These are phyloP conservation scores for Starmerella sp. DNA, from an alignment of 805 yeast species.

Conservation along the genomic window DNA sequence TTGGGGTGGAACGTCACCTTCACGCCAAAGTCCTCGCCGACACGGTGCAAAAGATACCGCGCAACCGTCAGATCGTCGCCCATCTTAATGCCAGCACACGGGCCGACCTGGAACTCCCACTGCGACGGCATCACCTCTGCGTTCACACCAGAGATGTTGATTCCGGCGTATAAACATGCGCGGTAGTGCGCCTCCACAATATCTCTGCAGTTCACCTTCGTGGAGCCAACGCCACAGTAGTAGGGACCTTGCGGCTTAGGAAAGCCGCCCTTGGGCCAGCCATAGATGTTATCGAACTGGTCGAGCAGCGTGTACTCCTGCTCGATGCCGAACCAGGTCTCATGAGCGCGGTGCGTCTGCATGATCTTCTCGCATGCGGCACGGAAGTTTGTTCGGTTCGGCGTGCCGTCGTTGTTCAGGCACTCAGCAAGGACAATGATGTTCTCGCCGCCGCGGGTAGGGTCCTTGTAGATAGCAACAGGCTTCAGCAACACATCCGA, in stretches of 20 bases:
- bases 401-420: slow-evolving; percentile 97
- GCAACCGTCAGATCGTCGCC: slow-evolving; percentile 97
- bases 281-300: slow-evolving; percentile 78
- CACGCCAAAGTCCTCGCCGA: slow-evolving; percentile 97
- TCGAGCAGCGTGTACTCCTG: slow-evolving; percentile 97
- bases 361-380: slow-evolving; percentile 90
- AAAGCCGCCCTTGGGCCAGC: slow-evolving; percentile 99
- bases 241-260: slow-evolving; percentile 99
- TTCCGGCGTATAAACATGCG: slow-evolving; percentile 90
- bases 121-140: slow-evolving; percentile 99
- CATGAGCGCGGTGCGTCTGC: slow-evolving; percentile 76
- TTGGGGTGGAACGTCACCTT: slow-evolving; percentile 98
- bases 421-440: slow-evolving; percentile 89
- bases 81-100: slow-evolving; percentile 89
- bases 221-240: slow-evolving; percentile 99
- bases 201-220: slow-evolving; percentile 95
- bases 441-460: slow-evolving; percentile 97
- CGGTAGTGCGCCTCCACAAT: slow-evolving; percentile 98
- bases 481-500: slow-evolving; percentile 94
- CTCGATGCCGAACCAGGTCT: slow-evolving; percentile 96
- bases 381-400: slow-evolving; percentile 97
- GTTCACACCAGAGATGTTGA: slow-evolving; percentile 87
- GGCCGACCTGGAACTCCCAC: slow-evolving; percentile 99
- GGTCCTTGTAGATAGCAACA: slow-evolving; percentile 89
- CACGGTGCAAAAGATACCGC: slow-evolving; percentile 82